Evolutionary conservation across 2,329 filamentous ascomycete genomes (phyloP).

Genomic region (Beauveria varroae): DNA sequence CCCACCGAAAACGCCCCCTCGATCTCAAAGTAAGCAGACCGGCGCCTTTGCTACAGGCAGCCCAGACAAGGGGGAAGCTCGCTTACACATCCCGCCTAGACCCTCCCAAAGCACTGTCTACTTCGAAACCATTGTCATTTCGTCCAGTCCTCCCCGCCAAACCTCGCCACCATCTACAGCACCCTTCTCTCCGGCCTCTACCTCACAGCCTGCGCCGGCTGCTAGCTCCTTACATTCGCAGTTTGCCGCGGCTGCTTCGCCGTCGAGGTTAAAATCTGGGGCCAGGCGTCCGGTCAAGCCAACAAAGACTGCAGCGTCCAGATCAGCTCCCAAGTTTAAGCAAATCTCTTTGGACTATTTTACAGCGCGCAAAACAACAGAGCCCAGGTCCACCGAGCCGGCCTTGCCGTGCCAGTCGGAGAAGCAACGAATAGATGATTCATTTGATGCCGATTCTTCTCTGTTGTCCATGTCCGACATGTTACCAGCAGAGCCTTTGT

Average conservation of each 20-base stretch:
- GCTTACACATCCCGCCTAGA: constrained; percentile 12
- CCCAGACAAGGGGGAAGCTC: constrained; percentile 3
- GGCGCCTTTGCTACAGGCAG: constrained; percentile 17
- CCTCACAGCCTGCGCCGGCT: constrained; percentile 14
- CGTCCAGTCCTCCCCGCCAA: constrained; percentile 4
- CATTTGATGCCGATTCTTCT: not conserved
- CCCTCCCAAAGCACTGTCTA: not conserved
- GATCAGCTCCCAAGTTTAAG: constrained; percentile 18
- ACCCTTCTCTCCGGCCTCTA: constrained; percentile 14
- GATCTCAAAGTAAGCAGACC: constrained; percentile 30
- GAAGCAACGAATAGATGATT: not conserved
- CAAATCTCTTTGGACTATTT: constrained; percentile 29
- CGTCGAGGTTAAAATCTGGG: not conserved
- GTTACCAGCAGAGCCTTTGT: not conserved
- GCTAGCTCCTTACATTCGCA: constrained; percentile 20
- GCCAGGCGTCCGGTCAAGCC: not conserved
- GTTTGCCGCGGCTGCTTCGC: constrained; percentile 15
- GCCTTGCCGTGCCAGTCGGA: not conserved
- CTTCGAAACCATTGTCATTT: constrained; percentile 10
- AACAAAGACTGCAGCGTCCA: constrained; percentile 4
- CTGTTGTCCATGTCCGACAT: not conserved
- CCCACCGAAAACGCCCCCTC: constrained; percentile 19
- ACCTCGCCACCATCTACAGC: constrained; percentile 24
- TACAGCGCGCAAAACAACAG: constrained; percentile 9
- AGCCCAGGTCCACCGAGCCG: not conserved